These are phyloP conservation scores for Pseudocercospora pini-densiflorae DNA, from an alignment of 2,329 filamentous ascomycete genomes.

Conservation along the genomic window DNA sequence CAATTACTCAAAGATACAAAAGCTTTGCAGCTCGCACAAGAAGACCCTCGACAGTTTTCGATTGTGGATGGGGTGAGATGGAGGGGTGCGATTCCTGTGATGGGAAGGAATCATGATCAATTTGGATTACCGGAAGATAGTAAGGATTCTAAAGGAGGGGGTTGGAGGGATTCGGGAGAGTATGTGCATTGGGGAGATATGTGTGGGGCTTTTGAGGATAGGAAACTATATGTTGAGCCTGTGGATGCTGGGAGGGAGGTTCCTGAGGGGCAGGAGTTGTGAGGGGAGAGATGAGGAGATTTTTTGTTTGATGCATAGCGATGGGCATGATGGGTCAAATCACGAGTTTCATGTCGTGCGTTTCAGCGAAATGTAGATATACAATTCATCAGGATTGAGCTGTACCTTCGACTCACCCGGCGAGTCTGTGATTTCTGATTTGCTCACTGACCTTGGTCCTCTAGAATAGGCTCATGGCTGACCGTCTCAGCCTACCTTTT, in stretches of 20 bases:
- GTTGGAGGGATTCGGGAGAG: conserved; percentile 24
- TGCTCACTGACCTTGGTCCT: not conserved
- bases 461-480: not conserved
- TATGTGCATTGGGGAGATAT: conserved; percentile 27
- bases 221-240: conserved; percentile 19
- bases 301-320: conserved; percentile 16
- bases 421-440: not conserved
- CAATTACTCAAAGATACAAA: conserved; percentile 24
- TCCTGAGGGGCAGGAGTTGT: conserved; percentile 1
- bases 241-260: conserved; percentile 15
- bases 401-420: not conserved
- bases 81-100: conserved; percentile 22
- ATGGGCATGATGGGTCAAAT: not conserved
- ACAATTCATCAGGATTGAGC: not conserved
- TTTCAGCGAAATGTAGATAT: not conserved
- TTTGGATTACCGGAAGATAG: conserved; percentile 3
- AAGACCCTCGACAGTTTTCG: not conserved
- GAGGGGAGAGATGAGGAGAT: not conserved
- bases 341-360: not conserved
- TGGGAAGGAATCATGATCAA: conserved; percentile 3
- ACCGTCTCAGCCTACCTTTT: not conserved
- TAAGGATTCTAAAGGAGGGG: conserved; percentile 28
- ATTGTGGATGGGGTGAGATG: conserved; percentile 19
- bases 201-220: conserved; percentile 24
- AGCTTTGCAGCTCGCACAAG: not conserved